Evolutionary conservation across 495 filamentous ascomycete genomes (phyloP).

Genomic region (Penicillium dipodomyicola): DNA sequence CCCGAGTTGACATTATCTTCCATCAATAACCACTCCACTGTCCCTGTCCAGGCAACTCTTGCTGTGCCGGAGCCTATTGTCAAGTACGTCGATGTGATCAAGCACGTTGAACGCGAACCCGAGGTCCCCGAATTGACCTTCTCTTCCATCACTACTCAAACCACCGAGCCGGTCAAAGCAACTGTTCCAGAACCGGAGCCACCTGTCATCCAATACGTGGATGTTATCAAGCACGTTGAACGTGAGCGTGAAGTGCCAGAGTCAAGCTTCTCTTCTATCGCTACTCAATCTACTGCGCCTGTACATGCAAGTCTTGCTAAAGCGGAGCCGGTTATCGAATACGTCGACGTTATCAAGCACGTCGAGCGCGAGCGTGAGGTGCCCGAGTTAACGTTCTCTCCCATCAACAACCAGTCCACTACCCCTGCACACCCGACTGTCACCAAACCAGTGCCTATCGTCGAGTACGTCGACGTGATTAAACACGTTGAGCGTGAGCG

Average conservation of each 20-base stretch:
- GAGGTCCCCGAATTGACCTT: slow-evolving; percentile 24
- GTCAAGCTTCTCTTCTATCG: slow-evolving; percentile 5
- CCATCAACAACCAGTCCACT: slow-evolving; percentile 23
- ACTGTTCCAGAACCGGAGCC: slow-evolving; percentile 11
- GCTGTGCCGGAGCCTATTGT: slow-evolving; percentile 15
- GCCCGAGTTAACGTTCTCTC: slow-evolving; percentile 28
- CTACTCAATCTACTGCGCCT: slow-evolving; percentile 1
- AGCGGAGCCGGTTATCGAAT: slow-evolving; percentile 13
- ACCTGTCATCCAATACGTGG: slow-evolving; percentile 8
- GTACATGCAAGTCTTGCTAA: neutral
- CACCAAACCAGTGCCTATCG: slow-evolving; percentile 8
- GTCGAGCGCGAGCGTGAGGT: slow-evolving; percentile 21
- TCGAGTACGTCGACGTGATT: slow-evolving; percentile 12
- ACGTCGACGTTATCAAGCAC: slow-evolving; percentile 2
- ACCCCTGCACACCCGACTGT: slow-evolving; percentile 21
- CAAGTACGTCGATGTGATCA: slow-evolving; percentile 10
- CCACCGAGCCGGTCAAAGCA: slow-evolving; percentile 25
- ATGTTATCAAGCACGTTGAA: slow-evolving; percentile 13
- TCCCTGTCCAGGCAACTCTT: slow-evolving; percentile 13
- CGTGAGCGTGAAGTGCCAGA: slow-evolving; percentile 5
- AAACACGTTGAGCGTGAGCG: slow-evolving; percentile 13
- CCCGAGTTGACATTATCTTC: slow-evolving; percentile 15
- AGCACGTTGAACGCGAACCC: slow-evolving; percentile 10
- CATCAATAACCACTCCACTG: slow-evolving; percentile 15
- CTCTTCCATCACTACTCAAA: slow-evolving; percentile 25